Percentiles rank a stretch among this genome's conserved stretches.
Evolutionary conservation across 805 yeast species (phyloP).

Genomic region (Wilhelminamyces savonicus): DNA sequence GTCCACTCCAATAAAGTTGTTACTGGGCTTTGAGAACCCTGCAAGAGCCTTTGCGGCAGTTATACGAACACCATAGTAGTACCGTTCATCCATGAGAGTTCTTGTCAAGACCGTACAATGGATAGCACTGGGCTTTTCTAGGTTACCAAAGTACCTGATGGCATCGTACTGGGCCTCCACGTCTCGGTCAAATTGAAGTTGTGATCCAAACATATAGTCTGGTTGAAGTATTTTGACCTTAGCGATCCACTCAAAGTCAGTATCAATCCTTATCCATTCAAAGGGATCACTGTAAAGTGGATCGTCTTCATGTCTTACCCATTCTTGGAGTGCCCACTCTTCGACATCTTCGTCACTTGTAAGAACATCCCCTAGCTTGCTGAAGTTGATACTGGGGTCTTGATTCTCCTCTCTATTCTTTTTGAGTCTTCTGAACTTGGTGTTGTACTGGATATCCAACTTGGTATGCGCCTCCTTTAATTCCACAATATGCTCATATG

Average conservation of each 20-base stretch:
- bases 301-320: conserved; percentile 66
- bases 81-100: conserved; percentile 76
- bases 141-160: conserved; percentile 60
- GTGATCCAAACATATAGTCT: conserved; percentile 92
- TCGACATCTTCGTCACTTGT: conserved; percentile 51
- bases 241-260: conserved; percentile 96
- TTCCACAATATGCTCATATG: conserved; percentile 95
- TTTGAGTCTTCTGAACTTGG: conserved; percentile 80
- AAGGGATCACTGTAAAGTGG: conserved; percentile 74
- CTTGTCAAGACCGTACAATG: conserved; percentile 75
- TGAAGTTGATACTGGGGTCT: conserved; percentile 29
- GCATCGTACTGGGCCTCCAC: conserved; percentile 94
- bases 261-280: conserved; percentile 97
- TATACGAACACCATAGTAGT: conserved; percentile 81
- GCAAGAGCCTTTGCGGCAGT: conserved; percentile 84
- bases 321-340: conserved; percentile 70
- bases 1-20: conserved; percentile 63
- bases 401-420: conserved; percentile 48
- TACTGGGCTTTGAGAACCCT: conserved; percentile 52
- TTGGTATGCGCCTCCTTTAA: conserved; percentile 79
- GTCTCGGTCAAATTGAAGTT: conserved; percentile 89
- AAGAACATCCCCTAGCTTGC: conserved; percentile 69
- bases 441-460: conserved; percentile 90
- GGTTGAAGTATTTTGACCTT: conserved; percentile 77
- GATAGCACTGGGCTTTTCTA: conserved; percentile 49